These are phyloP conservation scores for Xylaria sp. DNA, from an alignment of 2,329 filamentous ascomycete genomes.

Conservation along the genomic window DNA sequence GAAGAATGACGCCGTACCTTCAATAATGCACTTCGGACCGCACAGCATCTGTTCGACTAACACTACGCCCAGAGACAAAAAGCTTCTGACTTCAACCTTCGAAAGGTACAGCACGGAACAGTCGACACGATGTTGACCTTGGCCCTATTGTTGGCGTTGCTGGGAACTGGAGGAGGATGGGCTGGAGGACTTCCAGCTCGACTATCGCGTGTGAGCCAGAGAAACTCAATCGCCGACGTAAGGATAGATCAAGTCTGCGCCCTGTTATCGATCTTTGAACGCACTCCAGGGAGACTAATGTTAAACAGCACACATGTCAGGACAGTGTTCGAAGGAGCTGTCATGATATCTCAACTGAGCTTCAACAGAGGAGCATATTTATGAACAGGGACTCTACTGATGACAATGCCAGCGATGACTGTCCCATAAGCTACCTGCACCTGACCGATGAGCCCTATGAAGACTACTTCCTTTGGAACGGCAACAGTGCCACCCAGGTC, in stretches of 20 bases:
- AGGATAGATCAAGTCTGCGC: constrained; percentile 3
- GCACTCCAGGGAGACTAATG: constrained; percentile 10
- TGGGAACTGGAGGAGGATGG: constrained; percentile 10
- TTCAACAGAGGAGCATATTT: constrained; percentile 10
- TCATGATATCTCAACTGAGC: constrained; percentile 9
- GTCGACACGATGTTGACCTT: constrained; percentile 9
- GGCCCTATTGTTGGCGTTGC: constrained; percentile 18
- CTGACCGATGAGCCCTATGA: constrained; percentile 55
- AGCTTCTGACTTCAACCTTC: neutral
- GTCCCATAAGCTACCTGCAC: constrained; percentile 25
- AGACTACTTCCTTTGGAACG: constrained; percentile 63
- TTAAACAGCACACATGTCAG: constrained; percentile 26
- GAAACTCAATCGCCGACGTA: constrained; percentile 22
- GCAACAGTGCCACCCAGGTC: constrained; percentile 53
- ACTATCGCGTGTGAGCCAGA: constrained; percentile 22
- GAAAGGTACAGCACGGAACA: neutral
- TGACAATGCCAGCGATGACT: constrained; percentile 8
- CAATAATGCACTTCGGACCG: no score
- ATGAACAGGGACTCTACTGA: constrained; percentile 2
- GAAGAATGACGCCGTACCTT: no score
- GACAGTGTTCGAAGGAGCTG: constrained; percentile 10
- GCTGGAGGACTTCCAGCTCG: constrained; percentile 10
- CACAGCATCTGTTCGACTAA: no score
- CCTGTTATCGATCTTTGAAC: neutral
- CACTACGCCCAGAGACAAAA: no score